phyloP scores from a whole-genome alignment of 176 grass and related monocot genomes.

The Luzula sylvatica region DNA sequence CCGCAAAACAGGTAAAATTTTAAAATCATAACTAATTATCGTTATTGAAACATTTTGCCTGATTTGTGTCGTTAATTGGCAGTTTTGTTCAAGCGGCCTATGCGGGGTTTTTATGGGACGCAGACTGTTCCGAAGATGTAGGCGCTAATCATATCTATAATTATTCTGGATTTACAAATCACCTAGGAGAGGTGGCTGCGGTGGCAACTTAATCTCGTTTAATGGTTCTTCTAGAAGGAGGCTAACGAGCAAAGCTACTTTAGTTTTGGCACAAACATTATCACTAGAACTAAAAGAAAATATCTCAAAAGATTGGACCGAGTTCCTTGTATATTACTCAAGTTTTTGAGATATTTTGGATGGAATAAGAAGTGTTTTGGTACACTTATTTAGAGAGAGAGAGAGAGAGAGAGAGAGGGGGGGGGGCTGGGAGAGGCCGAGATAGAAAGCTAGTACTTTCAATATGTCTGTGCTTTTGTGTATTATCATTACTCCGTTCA shows the following conservation, averaged over 20 bases:
- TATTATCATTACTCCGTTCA: too few relatives aligned
- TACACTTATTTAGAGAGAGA: too few relatives aligned
- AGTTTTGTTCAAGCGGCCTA: slow-evolving; percentile 71
- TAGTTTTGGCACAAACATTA: too few relatives aligned
- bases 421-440: too few relatives aligned
- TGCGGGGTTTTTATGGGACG: slow-evolving; percentile 67
- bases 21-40: neutral
- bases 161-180: slow-evolving; percentile 12
- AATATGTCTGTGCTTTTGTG: too few relatives aligned
- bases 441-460: too few relatives aligned
- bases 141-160: neutral
- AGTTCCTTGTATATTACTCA: slow-evolving; percentile 5
- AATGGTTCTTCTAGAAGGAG: slow-evolving; percentile 11
- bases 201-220: slow-evolving; percentile 16
- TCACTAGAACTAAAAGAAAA: neutral
- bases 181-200: slow-evolving; percentile 15
- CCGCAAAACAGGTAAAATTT: slow-evolving; percentile 39
- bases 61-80: slow-evolving; percentile 5
- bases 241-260: neutral
- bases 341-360: neutral
- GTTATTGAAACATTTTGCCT: neutral
- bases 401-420: too few relatives aligned
- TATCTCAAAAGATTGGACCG: neutral
- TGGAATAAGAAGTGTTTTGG: too few relatives aligned
- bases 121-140: slow-evolving; percentile 30